phyloP scores from a whole-genome alignment of 2,329 filamentous ascomycete species.

The Cladosporium austrohemisphaericum region DNA sequence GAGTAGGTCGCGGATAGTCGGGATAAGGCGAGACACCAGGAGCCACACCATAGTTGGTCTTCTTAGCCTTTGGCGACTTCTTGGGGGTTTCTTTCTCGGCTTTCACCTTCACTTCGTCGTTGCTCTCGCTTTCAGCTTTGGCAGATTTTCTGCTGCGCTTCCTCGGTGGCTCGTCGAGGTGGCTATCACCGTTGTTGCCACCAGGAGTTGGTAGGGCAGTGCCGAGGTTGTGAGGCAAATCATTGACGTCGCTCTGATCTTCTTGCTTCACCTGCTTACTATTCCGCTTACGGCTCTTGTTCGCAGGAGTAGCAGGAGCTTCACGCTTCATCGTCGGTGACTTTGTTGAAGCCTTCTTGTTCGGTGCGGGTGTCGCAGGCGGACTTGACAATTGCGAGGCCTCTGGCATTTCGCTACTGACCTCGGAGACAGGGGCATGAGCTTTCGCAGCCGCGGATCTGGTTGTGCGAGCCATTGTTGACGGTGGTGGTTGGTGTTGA shows the following conservation, averaged over 20 bases:
- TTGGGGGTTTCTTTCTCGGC: constrained; percentile 27
- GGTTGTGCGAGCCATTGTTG: constrained; percentile 27
- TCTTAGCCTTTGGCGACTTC: constrained; percentile 37
- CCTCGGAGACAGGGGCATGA: background rate
- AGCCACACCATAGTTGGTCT: constrained; percentile 44
- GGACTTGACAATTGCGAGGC: constrained; percentile 43
- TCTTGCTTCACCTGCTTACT: constrained; percentile 36
- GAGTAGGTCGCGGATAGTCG: constrained; percentile 60
- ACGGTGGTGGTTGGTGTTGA: background rate
- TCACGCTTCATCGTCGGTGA: constrained; percentile 23
- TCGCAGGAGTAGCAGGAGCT: constrained; percentile 18
- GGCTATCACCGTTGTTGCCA: constrained; percentile 21
- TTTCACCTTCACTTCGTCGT: constrained; percentile 20
- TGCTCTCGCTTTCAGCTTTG: constrained; percentile 14
- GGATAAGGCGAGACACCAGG: constrained; percentile 63
- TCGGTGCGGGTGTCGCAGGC: constrained; percentile 37
- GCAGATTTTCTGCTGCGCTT: constrained; percentile 25
- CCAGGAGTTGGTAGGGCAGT: constrained; percentile 30
- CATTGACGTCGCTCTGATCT: constrained; percentile 37
- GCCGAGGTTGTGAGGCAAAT: constrained; percentile 57
- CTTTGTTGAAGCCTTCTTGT: constrained; percentile 24
- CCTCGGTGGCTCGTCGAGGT: constrained; percentile 22
- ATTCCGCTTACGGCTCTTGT: constrained; percentile 36
- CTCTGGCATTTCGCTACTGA: constrained; percentile 19
- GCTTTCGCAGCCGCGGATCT: constrained; percentile 22